Evolutionary conservation across 1,284 basidiomycete genomes (phyloP).

Genomic region (Pyrrhoderma lamaoense): DNA sequence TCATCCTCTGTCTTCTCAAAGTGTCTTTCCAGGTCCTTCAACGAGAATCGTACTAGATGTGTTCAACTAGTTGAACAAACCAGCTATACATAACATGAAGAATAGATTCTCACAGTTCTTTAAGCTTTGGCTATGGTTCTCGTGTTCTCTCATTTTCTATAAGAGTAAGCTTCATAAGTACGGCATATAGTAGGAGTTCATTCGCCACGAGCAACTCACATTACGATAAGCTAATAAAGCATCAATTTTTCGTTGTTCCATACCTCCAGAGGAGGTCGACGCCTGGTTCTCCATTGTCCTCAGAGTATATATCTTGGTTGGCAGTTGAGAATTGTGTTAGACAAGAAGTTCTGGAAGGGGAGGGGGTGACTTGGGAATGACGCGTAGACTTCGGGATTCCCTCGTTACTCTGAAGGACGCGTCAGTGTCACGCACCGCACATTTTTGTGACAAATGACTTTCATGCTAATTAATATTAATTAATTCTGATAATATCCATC

Average conservation of each 20-base stretch:
- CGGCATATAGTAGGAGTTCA: not conserved
- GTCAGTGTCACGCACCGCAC: constrained; percentile 6
- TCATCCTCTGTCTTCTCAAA: constrained; percentile 98
- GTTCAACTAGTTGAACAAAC: not conserved
- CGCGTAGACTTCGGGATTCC: no score
- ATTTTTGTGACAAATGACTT: no score
- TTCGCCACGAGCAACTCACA: constrained; percentile 29
- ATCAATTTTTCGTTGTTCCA: constrained; percentile 54
- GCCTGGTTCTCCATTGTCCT: constrained; percentile 15
- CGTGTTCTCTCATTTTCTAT: constrained; percentile 89
- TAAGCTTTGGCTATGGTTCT: constrained; percentile 72
- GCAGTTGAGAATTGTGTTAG: not conserved
- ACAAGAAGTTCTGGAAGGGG: no score
- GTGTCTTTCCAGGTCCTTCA: constrained; percentile 84
- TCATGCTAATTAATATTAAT: not conserved
- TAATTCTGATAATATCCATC: no score
- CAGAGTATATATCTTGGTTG: not conserved
- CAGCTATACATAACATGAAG: not conserved
- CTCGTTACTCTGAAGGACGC: constrained; percentile 3
- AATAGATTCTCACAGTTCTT: constrained; percentile 85
- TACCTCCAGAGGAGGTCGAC: constrained; percentile 24
- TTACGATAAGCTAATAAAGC: constrained; percentile 65
- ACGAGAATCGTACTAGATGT: constrained; percentile 63
- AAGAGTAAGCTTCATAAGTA: not conserved
- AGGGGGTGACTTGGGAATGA: not conserved